A percentile compares a stretch with the other conserved stretches of the same genome.
Conservation (phyloP, 306 rosid species). For the Quercus mongolica region DNA sequence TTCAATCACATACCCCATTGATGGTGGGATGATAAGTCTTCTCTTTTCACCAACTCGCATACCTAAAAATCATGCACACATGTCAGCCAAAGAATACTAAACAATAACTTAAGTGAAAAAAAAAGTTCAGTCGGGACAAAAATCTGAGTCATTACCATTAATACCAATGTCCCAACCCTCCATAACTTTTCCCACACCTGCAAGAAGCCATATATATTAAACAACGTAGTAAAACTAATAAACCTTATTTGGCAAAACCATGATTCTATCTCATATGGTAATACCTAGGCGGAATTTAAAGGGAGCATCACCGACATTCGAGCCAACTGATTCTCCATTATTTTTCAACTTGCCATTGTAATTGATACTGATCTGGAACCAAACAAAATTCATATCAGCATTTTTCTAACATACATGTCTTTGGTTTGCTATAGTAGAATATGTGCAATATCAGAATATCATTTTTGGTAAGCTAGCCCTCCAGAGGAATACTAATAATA, state of each 20-base stretch:
- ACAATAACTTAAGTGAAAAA: neutral
- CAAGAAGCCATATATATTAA: constrained; percentile 24
- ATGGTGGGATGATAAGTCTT: constrained; percentile 77
- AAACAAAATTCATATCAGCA: constrained; percentile 19
- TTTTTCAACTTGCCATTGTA: constrained; percentile 66
- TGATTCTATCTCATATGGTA: neutral
- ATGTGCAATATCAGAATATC: neutral
- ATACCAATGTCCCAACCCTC: constrained; percentile 78
- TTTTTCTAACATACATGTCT: neutral
- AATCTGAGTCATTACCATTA: constrained; percentile 51
- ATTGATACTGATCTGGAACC: constrained; percentile 61
- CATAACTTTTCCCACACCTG: constrained; percentile 66
- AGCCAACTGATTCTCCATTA: constrained; percentile 50
- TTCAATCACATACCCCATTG: constrained; percentile 54
- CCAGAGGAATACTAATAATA: neutral
- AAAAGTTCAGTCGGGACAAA: neutral
- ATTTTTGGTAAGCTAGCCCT: neutral
- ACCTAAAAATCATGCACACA: constrained; percentile 43
- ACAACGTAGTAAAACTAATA: neutral
- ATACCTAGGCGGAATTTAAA: constrained; percentile 86
- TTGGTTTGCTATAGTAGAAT: neutral
- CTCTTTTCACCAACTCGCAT: constrained; percentile 82
- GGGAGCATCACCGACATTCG: constrained; percentile 45
- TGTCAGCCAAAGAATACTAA: neutral
- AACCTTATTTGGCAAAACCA: neutral